Conservation (phyloP, 805 yeast genomes). For the Kodamaea jinghongensis region DNA sequence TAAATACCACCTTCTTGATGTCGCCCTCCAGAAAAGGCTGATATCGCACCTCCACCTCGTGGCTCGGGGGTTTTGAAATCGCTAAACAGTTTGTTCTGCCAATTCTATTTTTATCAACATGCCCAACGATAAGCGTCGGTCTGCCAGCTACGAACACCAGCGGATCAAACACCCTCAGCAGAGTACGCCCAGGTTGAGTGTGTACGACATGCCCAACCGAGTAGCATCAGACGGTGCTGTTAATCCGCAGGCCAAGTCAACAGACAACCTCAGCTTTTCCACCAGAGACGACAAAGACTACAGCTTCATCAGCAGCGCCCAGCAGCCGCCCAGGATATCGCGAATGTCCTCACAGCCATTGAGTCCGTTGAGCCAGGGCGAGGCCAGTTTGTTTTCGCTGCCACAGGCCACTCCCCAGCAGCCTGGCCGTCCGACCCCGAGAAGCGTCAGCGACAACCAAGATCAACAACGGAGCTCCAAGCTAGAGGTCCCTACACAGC, state of each 20-base stretch:
- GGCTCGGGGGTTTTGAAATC: background rate
- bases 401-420: no score
- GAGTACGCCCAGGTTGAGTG: slow-evolving; percentile 12
- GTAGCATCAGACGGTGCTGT: slow-evolving; percentile 23
- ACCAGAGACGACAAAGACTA: no score
- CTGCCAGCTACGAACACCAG: slow-evolving; percentile 23
- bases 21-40: no score
- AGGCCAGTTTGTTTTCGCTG: no score
- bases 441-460: no score
- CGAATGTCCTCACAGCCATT: background rate
- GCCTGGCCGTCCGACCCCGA: no score
- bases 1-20: no score
- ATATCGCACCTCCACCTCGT: background rate
- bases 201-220: slow-evolving; percentile 7
- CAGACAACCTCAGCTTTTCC: slow-evolving; percentile 4
- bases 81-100: background rate
- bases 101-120: background rate
- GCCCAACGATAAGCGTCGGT: slow-evolving; percentile 10
- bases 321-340: no score
- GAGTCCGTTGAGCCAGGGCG: background rate
- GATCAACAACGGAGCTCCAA: no score
- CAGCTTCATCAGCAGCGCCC: no score
- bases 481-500: no score
- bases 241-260: slow-evolving; percentile 7
- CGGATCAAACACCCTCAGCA: slow-evolving; percentile 15